Conservation (phyloP, 2,329 filamentous ascomycete genomes). For the Chaetomium strumarium region DNA sequence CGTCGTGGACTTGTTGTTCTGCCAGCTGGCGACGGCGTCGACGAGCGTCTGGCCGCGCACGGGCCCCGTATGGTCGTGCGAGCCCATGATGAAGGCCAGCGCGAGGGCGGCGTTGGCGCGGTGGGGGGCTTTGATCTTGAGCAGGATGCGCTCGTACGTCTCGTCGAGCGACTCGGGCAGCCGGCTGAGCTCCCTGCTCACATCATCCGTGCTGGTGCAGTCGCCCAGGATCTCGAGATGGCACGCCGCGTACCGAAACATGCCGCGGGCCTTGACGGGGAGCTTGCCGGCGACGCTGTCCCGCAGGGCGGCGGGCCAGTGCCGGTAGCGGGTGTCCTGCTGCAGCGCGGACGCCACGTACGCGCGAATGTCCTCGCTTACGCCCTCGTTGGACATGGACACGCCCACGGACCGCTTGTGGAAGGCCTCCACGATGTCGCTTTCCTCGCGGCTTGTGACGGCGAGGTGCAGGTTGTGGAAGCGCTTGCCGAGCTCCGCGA, state of each 20-base stretch:
- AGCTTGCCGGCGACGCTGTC: slow-evolving; percentile 1
- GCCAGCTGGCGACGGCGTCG: too few relatives aligned
- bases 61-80: too few relatives aligned
- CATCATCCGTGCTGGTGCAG: neutral
- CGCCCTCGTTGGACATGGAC: slow-evolving; percentile 21
- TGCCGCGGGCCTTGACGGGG: slow-evolving; percentile 4
- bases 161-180: slow-evolving; percentile 16
- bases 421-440: slow-evolving; percentile 25
- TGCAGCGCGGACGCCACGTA: slow-evolving; percentile 4
- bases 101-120: slow-evolving; percentile 1
- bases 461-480: slow-evolving; percentile 28
- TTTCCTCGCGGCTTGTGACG: slow-evolving; percentile 29
- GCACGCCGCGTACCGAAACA: slow-evolving; percentile 21
- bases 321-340: neutral
- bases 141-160: slow-evolving; percentile 16
- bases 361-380: slow-evolving; percentile 24
- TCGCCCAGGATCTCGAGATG: slow-evolving; percentile 16
- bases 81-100: neutral
- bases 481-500: slow-evolving; percentile 21
- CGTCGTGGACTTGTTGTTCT: too few relatives aligned
- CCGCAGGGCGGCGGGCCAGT: neutral
- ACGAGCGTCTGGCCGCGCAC: too few relatives aligned
- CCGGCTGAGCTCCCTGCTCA: neutral
- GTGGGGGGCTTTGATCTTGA: slow-evolving; percentile 1
- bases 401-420: neutral